Conservation (phyloP, 805 yeast genomes). For the Metahyphopichia silvanorum region DNA sequence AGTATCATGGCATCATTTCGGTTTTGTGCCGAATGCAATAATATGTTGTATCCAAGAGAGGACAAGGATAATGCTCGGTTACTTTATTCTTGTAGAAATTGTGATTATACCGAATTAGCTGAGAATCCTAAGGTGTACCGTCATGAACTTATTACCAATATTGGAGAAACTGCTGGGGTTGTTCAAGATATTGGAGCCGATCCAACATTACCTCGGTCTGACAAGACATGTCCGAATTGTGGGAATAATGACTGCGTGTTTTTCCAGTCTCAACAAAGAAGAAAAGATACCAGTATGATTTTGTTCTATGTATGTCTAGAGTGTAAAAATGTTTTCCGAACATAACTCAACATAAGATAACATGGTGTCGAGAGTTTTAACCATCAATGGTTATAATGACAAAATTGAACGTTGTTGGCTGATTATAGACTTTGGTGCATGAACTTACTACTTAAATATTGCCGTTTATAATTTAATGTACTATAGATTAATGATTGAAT, state of each 20-base stretch:
- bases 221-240: slow-evolving; percentile 90
- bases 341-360: slow-evolving; percentile 8
- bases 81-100: slow-evolving; percentile 90
- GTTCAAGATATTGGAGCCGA: slow-evolving; percentile 94
- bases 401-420: no score
- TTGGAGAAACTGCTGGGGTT: slow-evolving; percentile 95
- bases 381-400: no score
- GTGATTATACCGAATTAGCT: slow-evolving; percentile 90
- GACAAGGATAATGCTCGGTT: slow-evolving; percentile 76
- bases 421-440: no score
- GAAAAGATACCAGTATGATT: slow-evolving; percentile 94
- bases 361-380: no score
- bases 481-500: no score
- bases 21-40: slow-evolving; percentile 95
- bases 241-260: slow-evolving; percentile 88
- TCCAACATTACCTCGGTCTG: slow-evolving; percentile 96
- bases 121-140: slow-evolving; percentile 84
- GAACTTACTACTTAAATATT: no score
- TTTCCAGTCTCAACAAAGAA: slow-evolving; percentile 93
- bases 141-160: slow-evolving; percentile 87
- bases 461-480: no score
- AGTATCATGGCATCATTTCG: slow-evolving; percentile 80
- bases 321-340: slow-evolving; percentile 73
- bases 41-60: slow-evolving; percentile 96
- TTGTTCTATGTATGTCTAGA: slow-evolving; percentile 87